phyloP scores from a whole-genome alignment of 2,329 filamentous ascomycete species.

The Tolypocladium nubicola region DNA sequence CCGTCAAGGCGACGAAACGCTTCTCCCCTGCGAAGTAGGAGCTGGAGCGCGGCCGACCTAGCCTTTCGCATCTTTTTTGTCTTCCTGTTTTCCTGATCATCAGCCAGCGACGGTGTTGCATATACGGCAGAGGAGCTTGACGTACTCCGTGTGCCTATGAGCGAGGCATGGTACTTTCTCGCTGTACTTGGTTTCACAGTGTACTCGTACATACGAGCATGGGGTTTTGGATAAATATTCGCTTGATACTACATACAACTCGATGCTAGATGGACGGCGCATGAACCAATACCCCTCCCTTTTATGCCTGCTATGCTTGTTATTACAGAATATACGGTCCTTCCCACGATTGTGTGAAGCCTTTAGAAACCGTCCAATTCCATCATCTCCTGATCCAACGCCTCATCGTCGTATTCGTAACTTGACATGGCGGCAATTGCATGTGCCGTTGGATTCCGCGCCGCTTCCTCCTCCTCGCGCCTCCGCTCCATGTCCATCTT shows the following conservation, averaged over 20 bases:
- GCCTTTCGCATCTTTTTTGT: neutral
- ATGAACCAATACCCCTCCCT: neutral
- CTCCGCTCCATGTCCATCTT: constrained; percentile 62
- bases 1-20: constrained; percentile 40
- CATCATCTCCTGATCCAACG: constrained; percentile 46
- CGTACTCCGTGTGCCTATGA: neutral
- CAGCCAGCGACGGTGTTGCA: neutral
- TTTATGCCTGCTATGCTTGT: neutral
- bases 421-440: constrained; percentile 18
- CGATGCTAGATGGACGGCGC: neutral
- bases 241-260: neutral
- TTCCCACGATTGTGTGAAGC: neutral
- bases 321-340: neutral
- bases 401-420: constrained; percentile 42
- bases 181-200: neutral
- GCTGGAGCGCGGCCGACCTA: neutral
- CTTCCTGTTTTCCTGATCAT: neutral
- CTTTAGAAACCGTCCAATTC: constrained; percentile 29
- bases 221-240: neutral
- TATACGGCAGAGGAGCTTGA: neutral
- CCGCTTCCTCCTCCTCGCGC: constrained; percentile 43
- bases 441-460: constrained; percentile 13
- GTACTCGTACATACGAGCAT: neutral
- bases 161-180: neutral
- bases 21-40: constrained; percentile 7